phyloP scores from a whole-genome alignment of 306 rosid genomes.

The cucumber (Cucumis sativus) region Cucumber_9930_V3 NC_026659.2:28602501-28603000 shows the following conservation, averaged over 20 bases:
- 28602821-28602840: too few species aligned
- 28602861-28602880: too few species aligned
- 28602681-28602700: background rate
- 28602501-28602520: background rate
- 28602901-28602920: too few species aligned
- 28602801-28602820: too few species aligned
- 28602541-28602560: background rate
- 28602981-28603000: too few species aligned
- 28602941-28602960: too few species aligned
- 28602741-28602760: background rate
- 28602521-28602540: background rate
- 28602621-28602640: background rate
- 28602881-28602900: too few species aligned
- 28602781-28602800: too few species aligned
- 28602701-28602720: background rate
- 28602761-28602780: too few species aligned
- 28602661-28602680: background rate
- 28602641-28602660: background rate
- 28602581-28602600: background rate
- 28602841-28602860: too few species aligned
- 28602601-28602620: background rate
- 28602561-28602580: background rate
- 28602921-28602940: too few species aligned
- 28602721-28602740: background rate
- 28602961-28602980: too few species aligned